phyloP scores from a whole-genome alignment of 2,329 filamentous ascomycete species.

The Penicillium nordicum region DNA sequence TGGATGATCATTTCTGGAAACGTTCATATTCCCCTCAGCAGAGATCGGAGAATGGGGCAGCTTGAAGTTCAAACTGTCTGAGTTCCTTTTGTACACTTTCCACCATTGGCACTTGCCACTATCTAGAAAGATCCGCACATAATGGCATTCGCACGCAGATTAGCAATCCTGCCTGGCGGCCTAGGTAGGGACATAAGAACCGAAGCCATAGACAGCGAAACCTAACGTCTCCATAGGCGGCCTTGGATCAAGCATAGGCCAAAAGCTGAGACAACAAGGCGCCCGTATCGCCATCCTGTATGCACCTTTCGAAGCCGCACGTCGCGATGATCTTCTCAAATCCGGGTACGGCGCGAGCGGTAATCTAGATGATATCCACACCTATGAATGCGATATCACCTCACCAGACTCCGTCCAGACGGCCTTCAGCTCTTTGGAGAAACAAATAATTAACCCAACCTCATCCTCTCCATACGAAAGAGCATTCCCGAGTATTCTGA shows the following conservation, averaged over 20 bases:
- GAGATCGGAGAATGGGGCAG: background rate
- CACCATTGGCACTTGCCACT: too few species aligned
- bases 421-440: conserved; percentile 39
- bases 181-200: conserved; percentile 32
- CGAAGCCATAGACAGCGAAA: conserved; percentile 1
- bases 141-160: conserved; percentile 38
- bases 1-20: conserved; percentile 1
- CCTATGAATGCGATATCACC: conserved; percentile 49
- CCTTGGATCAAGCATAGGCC: conserved; percentile 44
- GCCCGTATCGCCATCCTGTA: conserved; percentile 47
- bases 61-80: background rate
- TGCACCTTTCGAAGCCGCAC: conserved; percentile 45
- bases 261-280: conserved; percentile 41
- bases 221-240: conserved; percentile 29
- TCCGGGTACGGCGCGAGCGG: conserved; percentile 31
- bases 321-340: conserved; percentile 37
- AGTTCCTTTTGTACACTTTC: background rate
- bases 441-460: conserved; percentile 17
- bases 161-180: conserved; percentile 45
- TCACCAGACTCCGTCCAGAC: conserved; percentile 46
- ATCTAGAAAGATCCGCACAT: background rate
- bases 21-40: background rate
- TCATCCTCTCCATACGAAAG: conserved; percentile 17
- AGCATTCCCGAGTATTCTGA: conserved; percentile 39
- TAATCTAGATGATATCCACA: conserved; percentile 26